Base-by-base conservation (phyloP, 495 filamentous ascomycete species). In the Penicillium paxilli region DNA sequence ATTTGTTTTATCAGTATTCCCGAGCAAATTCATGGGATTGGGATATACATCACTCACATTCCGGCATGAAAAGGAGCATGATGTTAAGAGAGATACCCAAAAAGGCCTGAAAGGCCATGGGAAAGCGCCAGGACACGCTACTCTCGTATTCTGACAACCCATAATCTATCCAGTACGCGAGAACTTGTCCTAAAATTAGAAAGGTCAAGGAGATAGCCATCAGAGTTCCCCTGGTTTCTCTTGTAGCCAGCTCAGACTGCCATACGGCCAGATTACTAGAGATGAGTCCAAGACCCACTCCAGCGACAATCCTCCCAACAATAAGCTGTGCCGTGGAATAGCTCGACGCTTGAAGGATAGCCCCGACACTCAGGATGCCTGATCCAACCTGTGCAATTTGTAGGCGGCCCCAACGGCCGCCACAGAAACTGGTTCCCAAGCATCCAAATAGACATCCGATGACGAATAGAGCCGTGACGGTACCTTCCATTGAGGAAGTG, bases 291-390 rank as follows among this genome's bases (percentile, higher is more conserved):
- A 51, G 55, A 12, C 72, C 71, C 5, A 76, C 44, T 4, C 76
- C 75, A 12, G 65, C 57, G 26, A 76, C 52, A 11, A 77, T 49
- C 1, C 76, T 55, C 11, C 75, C 75, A 24, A 77, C 68, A 51
- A 78, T 72, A 28, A 79, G 57, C 51, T 79, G 75, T 1, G 69
- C 59, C 0, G 74, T 44, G 12, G 67, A 67, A 56, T 70, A 81
- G 1, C 76, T 65, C 5, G 72, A 63, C 24, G 76, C 74, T 52
- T 83, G 78, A 4, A 83, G 67, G 10, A 80, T 67, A 4, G 79
- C 77, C 1, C 79, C 81, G 23, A 83, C 54, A 21, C 64, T 72
- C 73, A 83, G 77, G 25, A 83, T 73, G 0, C 64, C 61, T 4
- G 77, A 72, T 12, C 76, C 77, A 22, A 72, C 37, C 16, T 80